Evolutionary conservation across 2,329 filamentous ascomycete species (phyloP).

Genomic region (Peltaster fructicola): DNA sequence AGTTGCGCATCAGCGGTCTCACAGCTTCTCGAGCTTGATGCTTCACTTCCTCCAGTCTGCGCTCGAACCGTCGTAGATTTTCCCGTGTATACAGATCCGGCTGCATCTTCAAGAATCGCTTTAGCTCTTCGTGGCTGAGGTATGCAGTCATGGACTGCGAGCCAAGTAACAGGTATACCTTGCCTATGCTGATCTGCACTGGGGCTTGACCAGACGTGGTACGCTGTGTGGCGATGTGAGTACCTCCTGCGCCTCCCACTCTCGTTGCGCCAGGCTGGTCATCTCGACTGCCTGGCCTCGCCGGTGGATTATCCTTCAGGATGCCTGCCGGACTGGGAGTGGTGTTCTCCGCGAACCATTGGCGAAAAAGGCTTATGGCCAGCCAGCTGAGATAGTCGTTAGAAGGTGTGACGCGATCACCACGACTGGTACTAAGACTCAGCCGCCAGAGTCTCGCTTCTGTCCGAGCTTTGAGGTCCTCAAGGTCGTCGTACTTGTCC

Average conservation of each 20-base stretch:
- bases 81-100: slow-evolving; percentile 73
- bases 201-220: slow-evolving; percentile 37
- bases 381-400: slow-evolving; percentile 83
- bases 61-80: slow-evolving; percentile 71
- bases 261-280: slow-evolving; percentile 4
- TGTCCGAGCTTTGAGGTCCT: slow-evolving; percentile 61
- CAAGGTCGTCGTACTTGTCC: slow-evolving; percentile 84
- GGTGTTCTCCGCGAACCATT: slow-evolving; percentile 86
- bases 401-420: slow-evolving; percentile 63
- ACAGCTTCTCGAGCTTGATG: slow-evolving; percentile 66
- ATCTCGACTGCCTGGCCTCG: slow-evolving; percentile 2
- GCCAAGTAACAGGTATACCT: slow-evolving; percentile 63
- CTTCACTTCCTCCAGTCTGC: slow-evolving; percentile 77
- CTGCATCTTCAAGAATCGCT: slow-evolving; percentile 69
- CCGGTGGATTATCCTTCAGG: slow-evolving; percentile 20
- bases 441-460: slow-evolving; percentile 72
- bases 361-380: slow-evolving; percentile 68
- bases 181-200: too few relatives aligned
- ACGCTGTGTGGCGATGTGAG: slow-evolving; percentile 16
- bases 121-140: slow-evolving; percentile 71
- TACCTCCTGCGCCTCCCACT: slow-evolving; percentile 2
- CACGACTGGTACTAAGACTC: slow-evolving; percentile 57
- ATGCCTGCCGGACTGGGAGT: slow-evolving; percentile 46
- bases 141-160: slow-evolving; percentile 43
- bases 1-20: slow-evolving; percentile 69